These are phyloP conservation scores for Madurella mycetomatis DNA, from an alignment of 2,329 filamentous ascomycete genomes.

Conservation along the genomic window DNA sequence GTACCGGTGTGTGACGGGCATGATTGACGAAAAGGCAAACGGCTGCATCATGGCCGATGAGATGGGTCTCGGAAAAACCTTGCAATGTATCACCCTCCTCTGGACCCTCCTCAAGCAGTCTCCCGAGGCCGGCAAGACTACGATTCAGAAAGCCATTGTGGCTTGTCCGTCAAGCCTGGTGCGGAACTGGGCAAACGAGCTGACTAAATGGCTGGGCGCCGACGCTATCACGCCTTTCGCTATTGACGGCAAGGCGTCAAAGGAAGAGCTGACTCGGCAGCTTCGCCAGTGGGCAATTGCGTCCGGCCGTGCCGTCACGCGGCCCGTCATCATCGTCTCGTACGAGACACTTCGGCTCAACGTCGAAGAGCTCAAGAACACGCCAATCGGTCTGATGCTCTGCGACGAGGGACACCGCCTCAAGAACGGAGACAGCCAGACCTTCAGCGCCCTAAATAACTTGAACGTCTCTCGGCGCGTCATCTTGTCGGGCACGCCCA, in stretches of 20 bases:
- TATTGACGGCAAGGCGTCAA: constrained; percentile 92
- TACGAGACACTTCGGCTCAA: constrained; percentile 94
- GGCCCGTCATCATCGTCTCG: constrained; percentile 94
- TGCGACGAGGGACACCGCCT: constrained; percentile 96
- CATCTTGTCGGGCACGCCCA: constrained; percentile 93
- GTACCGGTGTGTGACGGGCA: constrained; percentile 89
- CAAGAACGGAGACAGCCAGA: constrained; percentile 95
- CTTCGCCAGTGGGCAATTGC: constrained; percentile 93
- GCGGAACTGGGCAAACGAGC: constrained; percentile 95
- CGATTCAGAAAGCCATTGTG: constrained; percentile 95
- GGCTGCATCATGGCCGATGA: constrained; percentile 99
- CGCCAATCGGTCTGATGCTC: constrained; percentile 84
- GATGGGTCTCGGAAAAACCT: constrained; percentile 95
- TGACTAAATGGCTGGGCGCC: constrained; percentile 92
- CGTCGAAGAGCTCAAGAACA: constrained; percentile 82
- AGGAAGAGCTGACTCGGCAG: constrained; percentile 86
- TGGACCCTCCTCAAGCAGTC: constrained; percentile 97
- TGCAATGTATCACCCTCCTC: constrained; percentile 94
- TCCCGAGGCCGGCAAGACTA: constrained; percentile 86
- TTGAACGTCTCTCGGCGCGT: constrained; percentile 88
- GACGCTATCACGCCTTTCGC: constrained; percentile 91
- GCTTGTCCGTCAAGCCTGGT: constrained; percentile 95
- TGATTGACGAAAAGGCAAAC: constrained; percentile 89
- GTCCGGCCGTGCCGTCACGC: constrained; percentile 79
- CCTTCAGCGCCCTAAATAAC: constrained; percentile 84